A percentile compares a stretch with the other conserved stretches of the same genome.
Evolutionary conservation across 768 basidiomycete species (phyloP).

Genomic region (Lentinula aciculospora): DNA sequence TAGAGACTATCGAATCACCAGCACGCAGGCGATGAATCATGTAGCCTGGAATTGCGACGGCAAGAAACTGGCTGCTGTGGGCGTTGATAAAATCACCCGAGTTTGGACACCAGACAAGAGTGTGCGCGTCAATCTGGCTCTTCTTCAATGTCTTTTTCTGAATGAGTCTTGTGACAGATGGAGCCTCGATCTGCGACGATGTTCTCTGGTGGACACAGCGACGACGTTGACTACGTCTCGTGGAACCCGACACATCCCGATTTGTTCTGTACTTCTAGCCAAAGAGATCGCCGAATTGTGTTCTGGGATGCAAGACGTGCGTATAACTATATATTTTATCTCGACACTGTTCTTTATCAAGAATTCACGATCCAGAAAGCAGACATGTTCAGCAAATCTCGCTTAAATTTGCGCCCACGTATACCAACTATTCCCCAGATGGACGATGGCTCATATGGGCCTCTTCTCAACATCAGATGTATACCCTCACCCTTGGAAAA

Average conservation of each 20-base stretch:
- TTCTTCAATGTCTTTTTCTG: background rate
- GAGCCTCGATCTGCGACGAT: conserved; percentile 60
- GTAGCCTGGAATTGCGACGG: conserved; percentile 86
- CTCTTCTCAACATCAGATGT: conserved; percentile 54
- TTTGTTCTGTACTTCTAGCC: conserved; percentile 74
- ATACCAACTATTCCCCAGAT: conserved; percentile 69
- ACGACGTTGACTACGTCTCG: conserved; percentile 76
- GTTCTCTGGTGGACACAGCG: conserved; percentile 67
- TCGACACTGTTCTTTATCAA: background rate
- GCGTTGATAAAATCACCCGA: conserved; percentile 71
- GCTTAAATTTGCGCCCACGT: conserved; percentile 56
- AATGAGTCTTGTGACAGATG: conserved; percentile 43
- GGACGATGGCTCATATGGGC: conserved; percentile 61
- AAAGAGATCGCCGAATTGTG: conserved; percentile 66
- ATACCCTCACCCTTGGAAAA: conserved; percentile 53
- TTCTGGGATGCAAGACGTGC: conserved; percentile 85
- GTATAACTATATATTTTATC: conserved; percentile 15
- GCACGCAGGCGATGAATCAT: conserved; percentile 63
- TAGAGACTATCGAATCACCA: conserved; percentile 63
- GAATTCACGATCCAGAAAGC: conserved; percentile 44
- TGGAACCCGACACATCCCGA: conserved; percentile 88
- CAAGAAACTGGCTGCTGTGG: conserved; percentile 74
- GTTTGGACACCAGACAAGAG: conserved; percentile 79
- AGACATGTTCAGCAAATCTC: conserved; percentile 56
- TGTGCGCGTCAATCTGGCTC: conserved; percentile 38